These are phyloP conservation scores for Beauveria australis DNA, from an alignment of 2,329 filamentous ascomycete genomes.

Conservation along the genomic window DNA sequence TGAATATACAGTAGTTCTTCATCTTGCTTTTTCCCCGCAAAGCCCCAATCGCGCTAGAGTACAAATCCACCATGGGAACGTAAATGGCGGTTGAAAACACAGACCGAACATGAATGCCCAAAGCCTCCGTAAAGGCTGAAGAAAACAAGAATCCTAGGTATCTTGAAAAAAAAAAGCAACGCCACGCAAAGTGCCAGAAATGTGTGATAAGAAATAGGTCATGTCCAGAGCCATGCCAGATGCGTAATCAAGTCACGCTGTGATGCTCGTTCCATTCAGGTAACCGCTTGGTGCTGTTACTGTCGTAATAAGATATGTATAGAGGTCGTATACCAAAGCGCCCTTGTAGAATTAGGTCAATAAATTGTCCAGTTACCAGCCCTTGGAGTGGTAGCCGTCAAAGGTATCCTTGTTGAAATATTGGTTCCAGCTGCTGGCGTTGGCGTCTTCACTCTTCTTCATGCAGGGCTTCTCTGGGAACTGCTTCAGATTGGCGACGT, in stretches of 20 bases:
- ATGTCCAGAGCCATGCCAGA: not conserved
- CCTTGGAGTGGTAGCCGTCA: constrained; percentile 36
- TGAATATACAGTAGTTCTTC: constrained; percentile 6
- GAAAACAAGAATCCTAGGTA: constrained; percentile 11
- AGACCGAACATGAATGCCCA: constrained; percentile 8
- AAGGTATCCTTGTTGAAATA: constrained; percentile 75
- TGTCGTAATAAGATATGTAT: not conserved
- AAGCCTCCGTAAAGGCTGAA: constrained; percentile 1
- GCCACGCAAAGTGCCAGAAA: constrained; percentile 9
- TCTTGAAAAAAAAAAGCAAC: constrained; percentile 9
- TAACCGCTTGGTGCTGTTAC: not conserved
- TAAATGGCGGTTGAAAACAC: constrained; percentile 7
- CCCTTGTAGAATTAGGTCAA: not conserved
- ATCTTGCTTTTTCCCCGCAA: not conserved
- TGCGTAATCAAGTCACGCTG: not conserved
- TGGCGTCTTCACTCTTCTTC: constrained; percentile 51
- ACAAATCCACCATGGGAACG: constrained; percentile 10
- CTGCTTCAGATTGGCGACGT: constrained; percentile 80
- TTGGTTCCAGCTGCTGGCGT: constrained; percentile 72
- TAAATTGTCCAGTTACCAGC: constrained; percentile 25
- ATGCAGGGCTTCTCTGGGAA: constrained; percentile 61
- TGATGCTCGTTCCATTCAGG: not conserved
- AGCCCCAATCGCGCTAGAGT: constrained; percentile 2
- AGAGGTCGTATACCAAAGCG: not conserved
- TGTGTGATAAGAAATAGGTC: not conserved